phyloP scores from a whole-genome alignment of 2,329 filamentous ascomycete genomes.

The Pseudogymnoascus sp. region DNA sequence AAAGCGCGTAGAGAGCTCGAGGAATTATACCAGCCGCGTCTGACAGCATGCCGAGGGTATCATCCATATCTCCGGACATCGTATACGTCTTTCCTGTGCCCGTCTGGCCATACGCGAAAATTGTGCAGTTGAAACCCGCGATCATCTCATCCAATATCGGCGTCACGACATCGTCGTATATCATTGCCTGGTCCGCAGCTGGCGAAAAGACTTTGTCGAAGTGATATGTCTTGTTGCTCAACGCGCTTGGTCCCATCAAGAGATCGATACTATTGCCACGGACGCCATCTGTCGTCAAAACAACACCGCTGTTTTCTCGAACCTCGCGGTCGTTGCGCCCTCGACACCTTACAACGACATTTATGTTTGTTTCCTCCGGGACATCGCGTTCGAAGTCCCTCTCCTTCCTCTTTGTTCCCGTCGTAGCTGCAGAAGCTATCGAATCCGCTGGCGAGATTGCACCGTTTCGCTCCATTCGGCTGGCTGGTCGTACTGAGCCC shows the following conservation, averaged over 20 bases:
- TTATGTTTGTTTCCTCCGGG: conserved; percentile 88
- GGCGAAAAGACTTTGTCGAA: conserved; percentile 97
- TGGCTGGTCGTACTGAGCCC: conserved; percentile 29
- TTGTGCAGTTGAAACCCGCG: conserved; percentile 92
- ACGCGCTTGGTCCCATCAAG: conserved; percentile 83
- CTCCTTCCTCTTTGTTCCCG: conserved; percentile 74
- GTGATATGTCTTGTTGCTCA: conserved; percentile 92
- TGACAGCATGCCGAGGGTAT: conserved; percentile 75
- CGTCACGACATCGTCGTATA: conserved; percentile 91
- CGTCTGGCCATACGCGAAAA: conserved; percentile 97
- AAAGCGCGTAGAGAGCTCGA: conserved; percentile 77
- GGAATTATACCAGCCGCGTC: conserved; percentile 95
- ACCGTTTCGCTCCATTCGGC: conserved; percentile 15
- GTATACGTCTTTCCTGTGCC: conserved; percentile 98
- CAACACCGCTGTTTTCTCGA: conserved; percentile 87
- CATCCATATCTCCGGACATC: conserved; percentile 96
- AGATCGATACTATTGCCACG: conserved; percentile 78
- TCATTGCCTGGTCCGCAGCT: conserved; percentile 84
- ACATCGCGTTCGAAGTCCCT: conserved; percentile 67
- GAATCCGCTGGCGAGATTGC: conserved; percentile 61
- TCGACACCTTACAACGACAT: conserved; percentile 90
- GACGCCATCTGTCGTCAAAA: conserved; percentile 79
- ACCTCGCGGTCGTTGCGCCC: conserved; percentile 90
- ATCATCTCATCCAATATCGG: conserved; percentile 96
- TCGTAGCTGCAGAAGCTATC: conserved; percentile 46